These are phyloP conservation scores for Aspergillus unguis DNA, from an alignment of 2,329 filamentous ascomycete species.

Conservation along the genomic window DNA sequence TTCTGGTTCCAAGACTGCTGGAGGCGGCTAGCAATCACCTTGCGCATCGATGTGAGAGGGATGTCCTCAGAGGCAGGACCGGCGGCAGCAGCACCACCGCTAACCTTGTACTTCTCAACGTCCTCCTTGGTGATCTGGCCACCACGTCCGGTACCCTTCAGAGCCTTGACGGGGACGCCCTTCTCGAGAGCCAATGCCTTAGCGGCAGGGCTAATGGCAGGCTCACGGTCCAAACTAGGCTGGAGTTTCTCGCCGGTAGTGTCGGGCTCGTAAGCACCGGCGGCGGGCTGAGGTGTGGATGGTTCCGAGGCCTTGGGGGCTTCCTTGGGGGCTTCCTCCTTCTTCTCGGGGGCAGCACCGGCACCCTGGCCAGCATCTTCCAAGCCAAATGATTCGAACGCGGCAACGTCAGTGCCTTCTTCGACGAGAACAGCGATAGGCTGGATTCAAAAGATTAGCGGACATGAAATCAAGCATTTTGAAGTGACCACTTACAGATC, in stretches of 20 bases:
- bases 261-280: constrained; percentile 63
- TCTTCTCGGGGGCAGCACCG: constrained; percentile 58
- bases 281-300: constrained; percentile 57
- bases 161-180: constrained; percentile 68
- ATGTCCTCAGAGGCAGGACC: constrained; percentile 75
- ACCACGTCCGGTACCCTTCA: constrained; percentile 84
- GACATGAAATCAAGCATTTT: background rate
- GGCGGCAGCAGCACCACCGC: constrained; percentile 49
- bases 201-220: constrained; percentile 67
- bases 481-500: constrained; percentile 69
- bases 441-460: constrained; percentile 48
- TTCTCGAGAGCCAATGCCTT: constrained; percentile 82
- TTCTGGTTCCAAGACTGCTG: constrained; percentile 87
- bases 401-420: constrained; percentile 78
- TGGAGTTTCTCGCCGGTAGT: constrained; percentile 74
- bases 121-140: constrained; percentile 90
- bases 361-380: constrained; percentile 82
- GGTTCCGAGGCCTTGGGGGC: constrained; percentile 47
- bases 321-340: constrained; percentile 35
- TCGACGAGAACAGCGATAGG: constrained; percentile 95
- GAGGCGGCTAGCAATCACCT: constrained; percentile 90
- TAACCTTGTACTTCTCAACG: constrained; percentile 77
- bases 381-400: constrained; percentile 84
- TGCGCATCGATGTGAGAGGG: constrained; percentile 89
- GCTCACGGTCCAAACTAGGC: constrained; percentile 77